Conservation (phyloP, 2,329 filamentous ascomycete species). For the Aspergillus caelatus region DNA sequence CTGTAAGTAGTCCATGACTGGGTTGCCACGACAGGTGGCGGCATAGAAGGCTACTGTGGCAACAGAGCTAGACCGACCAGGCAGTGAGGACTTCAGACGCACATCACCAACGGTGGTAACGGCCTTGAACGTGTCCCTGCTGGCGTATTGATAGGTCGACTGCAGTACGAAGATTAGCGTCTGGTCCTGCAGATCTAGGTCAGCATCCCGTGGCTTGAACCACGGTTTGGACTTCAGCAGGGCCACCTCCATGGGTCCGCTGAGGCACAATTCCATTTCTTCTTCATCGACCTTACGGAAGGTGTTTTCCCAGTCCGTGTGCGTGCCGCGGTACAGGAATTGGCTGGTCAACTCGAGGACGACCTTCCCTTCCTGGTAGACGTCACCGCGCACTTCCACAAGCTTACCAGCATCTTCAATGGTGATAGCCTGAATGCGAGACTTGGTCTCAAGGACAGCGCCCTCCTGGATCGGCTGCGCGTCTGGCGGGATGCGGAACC, state of each 20-base stretch:
- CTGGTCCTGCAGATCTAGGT: slow-evolving; percentile 86
- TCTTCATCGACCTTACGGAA: slow-evolving; percentile 98
- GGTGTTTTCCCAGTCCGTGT: slow-evolving; percentile 94
- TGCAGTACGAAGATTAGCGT: slow-evolving; percentile 95
- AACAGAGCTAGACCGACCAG: slow-evolving; percentile 88
- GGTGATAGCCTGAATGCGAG: slow-evolving; percentile 95
- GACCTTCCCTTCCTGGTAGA: slow-evolving; percentile 76
- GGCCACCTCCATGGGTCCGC: slow-evolving; percentile 86
- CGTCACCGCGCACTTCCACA: slow-evolving; percentile 98
- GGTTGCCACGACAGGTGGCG: slow-evolving; percentile 89
- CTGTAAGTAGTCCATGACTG: slow-evolving; percentile 93
- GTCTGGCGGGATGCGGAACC: slow-evolving; percentile 97
- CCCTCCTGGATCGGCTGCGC: slow-evolving; percentile 95
- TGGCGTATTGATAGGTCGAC: slow-evolving; percentile 90
- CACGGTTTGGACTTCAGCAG: slow-evolving; percentile 96
- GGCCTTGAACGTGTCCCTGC: slow-evolving; percentile 85
- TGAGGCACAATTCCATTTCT: slow-evolving; percentile 88
- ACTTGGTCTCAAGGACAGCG: slow-evolving; percentile 87
- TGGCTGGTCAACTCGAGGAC: slow-evolving; percentile 99
- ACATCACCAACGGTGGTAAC: slow-evolving; percentile 93
- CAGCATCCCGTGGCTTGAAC: slow-evolving; percentile 85
- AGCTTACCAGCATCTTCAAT: slow-evolving; percentile 99
- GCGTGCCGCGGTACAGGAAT: slow-evolving; percentile 92
- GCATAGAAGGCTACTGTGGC: slow-evolving; percentile 94
- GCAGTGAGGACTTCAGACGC: slow-evolving; percentile 88